Conservation (phyloP, 176 grass and related monocot species). For the Zizania latifolia region DNA sequence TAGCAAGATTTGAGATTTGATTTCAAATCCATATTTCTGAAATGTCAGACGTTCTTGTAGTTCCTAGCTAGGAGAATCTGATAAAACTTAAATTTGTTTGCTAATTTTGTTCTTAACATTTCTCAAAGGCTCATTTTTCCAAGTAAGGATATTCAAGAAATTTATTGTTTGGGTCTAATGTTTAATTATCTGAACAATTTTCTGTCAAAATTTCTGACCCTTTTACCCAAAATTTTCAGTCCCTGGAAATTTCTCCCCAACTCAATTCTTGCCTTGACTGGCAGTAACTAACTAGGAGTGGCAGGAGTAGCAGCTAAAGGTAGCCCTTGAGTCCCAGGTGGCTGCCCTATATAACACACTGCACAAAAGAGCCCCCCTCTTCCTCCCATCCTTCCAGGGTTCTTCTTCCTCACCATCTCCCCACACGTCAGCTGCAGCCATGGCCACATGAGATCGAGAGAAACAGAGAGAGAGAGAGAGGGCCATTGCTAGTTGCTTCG, state of each 20-base stretch:
- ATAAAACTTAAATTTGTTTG: background rate
- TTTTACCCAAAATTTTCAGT: background rate
- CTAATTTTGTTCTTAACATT: background rate
- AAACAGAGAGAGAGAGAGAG: background rate
- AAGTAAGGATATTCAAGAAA: background rate
- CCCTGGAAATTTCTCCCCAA: background rate
- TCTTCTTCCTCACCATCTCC: background rate
- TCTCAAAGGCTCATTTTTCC: background rate
- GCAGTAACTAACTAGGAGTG: background rate
- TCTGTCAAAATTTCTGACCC: background rate
- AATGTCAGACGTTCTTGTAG: background rate
- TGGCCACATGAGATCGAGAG: slow-evolving; percentile 11
- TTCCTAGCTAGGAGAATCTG: background rate
- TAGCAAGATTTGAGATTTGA: background rate
- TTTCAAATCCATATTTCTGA: background rate
- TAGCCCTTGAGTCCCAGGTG: background rate
- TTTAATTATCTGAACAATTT: background rate
- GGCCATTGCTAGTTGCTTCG: background rate
- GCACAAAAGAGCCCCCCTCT: background rate
- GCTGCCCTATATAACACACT: slow-evolving; percentile 18
- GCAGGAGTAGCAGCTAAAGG: background rate
- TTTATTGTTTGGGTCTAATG: background rate
- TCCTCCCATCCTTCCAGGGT: background rate
- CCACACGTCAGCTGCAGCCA: slow-evolving; percentile 1
- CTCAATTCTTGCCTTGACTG: background rate